These are phyloP conservation scores for Penicillium decumbens DNA, from an alignment of 2,329 filamentous ascomycete species.

Conservation along the genomic window DNA sequence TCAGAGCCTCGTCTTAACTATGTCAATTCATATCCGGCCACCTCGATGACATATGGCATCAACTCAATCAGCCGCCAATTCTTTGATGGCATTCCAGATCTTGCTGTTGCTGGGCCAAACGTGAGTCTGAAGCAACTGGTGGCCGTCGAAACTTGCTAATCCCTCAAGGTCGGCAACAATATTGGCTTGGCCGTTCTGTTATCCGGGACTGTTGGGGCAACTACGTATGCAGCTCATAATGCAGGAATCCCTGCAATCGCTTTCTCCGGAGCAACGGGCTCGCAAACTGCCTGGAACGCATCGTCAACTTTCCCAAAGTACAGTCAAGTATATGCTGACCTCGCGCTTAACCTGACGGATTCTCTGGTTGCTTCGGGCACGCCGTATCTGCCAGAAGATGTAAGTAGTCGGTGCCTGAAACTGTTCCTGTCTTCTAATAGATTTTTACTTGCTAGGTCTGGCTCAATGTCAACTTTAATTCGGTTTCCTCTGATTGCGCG, in stretches of 20 bases:
- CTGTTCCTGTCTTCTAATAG: neutral
- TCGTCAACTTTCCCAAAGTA: constrained; percentile 41
- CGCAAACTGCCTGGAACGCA: constrained; percentile 52
- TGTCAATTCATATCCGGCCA: constrained; percentile 67
- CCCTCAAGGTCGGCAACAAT: constrained; percentile 45
- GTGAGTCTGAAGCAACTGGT: constrained; percentile 26
- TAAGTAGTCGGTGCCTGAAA: neutral
- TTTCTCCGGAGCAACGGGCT: constrained; percentile 56
- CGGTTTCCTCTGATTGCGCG: constrained; percentile 49
- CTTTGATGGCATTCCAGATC: constrained; percentile 54
- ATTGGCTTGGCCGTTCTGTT: constrained; percentile 53
- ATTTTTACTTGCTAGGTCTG: constrained; percentile 39
- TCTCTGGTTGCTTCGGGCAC: constrained; percentile 52
- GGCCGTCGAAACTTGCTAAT: neutral
- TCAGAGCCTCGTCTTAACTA: constrained; percentile 60
- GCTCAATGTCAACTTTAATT: constrained; percentile 66
- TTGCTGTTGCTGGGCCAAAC: constrained; percentile 64
- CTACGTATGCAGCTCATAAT: constrained; percentile 53
- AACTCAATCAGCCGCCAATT: constrained; percentile 51
- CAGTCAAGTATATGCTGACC: constrained; percentile 59
- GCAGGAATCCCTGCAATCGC: constrained; percentile 62
- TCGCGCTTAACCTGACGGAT: constrained; percentile 56
- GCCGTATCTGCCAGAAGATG: constrained; percentile 58
- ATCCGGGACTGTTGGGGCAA: constrained; percentile 65
- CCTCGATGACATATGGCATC: constrained; percentile 60